These are phyloP conservation scores for Suillus lakei DNA, from an alignment of 768 basidiomycete genomes.

Conservation along the genomic window DNA sequence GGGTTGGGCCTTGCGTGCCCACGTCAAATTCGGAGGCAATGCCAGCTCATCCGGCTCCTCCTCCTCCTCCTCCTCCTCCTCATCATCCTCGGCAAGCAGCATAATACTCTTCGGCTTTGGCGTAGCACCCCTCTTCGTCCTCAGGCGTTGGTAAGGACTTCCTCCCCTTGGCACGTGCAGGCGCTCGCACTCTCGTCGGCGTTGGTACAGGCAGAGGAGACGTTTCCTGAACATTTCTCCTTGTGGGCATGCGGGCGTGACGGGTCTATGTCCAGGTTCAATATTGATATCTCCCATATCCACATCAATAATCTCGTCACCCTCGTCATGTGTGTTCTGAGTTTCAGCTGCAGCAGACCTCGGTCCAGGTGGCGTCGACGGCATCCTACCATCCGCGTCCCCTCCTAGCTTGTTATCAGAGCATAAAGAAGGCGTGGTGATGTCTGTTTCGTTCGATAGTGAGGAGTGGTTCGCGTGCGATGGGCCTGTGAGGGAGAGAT, in stretches of 20 bases:
- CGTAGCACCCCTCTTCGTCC: conserved; percentile 36
- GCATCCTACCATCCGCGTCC: conserved; percentile 50
- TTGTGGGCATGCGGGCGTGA: conserved; percentile 19
- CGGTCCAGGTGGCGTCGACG: conserved; percentile 57
- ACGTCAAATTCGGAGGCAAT: conserved; percentile 29
- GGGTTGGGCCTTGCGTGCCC: not conserved
- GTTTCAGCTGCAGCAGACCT: conserved; percentile 12
- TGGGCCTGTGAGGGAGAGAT: not conserved
- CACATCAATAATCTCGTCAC: conserved; percentile 41
- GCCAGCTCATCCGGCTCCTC: conserved; percentile 40
- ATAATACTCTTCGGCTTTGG: conserved; percentile 29
- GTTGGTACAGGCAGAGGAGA: conserved; percentile 63
- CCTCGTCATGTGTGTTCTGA: not conserved
- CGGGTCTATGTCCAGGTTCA: conserved; percentile 11
- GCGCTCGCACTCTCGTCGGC: conserved; percentile 63
- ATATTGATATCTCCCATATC: conserved; percentile 37
- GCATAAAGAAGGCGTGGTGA: conserved; percentile 71
- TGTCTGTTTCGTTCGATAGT: conserved; percentile 40
- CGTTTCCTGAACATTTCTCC: conserved; percentile 60
- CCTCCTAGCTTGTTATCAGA: conserved; percentile 68
- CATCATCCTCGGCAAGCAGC: conserved; percentile 25
- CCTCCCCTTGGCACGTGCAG: conserved; percentile 41
- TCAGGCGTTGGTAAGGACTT: not conserved
- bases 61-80: conserved; percentile 37
- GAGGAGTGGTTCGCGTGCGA: conserved; percentile 4